These are phyloP conservation scores for Penicillium pulvis DNA, from an alignment of 495 filamentous ascomycete genomes.

Conservation along the genomic window DNA sequence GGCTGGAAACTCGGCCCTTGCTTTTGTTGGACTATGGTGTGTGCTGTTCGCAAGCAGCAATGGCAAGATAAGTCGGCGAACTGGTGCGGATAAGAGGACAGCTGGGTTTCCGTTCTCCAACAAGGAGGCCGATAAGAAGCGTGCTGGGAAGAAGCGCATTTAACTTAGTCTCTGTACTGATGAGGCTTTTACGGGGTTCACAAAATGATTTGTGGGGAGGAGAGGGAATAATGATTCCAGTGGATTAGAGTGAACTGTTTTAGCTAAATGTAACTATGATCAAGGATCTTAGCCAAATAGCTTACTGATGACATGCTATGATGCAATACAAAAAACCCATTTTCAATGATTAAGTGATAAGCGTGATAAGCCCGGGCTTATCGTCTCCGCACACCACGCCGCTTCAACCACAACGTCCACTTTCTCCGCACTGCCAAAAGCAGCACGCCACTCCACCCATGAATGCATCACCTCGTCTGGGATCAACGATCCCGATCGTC, in stretches of 20 bases:
- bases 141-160: conserved; percentile 43
- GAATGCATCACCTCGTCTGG: conserved; percentile 19
- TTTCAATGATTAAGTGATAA: background rate
- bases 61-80: conserved; percentile 65
- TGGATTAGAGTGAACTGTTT: too few species aligned
- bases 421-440: conserved; percentile 28
- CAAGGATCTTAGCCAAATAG: conserved; percentile 1
- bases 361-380: conserved; percentile 7
- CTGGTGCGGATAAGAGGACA: conserved; percentile 77
- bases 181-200: background rate
- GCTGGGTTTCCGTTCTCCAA: conserved; percentile 74
- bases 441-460: conserved; percentile 22
- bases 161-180: conserved; percentile 6
- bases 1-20: conserved; percentile 53
- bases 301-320: too few species aligned
- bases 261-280: background rate
- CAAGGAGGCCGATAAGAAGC: conserved; percentile 58
- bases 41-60: conserved; percentile 69
- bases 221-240: background rate
- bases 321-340: too few species aligned
- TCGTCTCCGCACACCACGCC: conserved; percentile 14
- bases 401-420: conserved; percentile 35
- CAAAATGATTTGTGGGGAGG: background rate
- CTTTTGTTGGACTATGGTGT: conserved; percentile 69
- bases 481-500: conserved; percentile 18